These are phyloP conservation scores for Adiantum capillusveneris DNA, from an alignment of 75 land plant genomes.

Conservation along the genomic window DNA sequence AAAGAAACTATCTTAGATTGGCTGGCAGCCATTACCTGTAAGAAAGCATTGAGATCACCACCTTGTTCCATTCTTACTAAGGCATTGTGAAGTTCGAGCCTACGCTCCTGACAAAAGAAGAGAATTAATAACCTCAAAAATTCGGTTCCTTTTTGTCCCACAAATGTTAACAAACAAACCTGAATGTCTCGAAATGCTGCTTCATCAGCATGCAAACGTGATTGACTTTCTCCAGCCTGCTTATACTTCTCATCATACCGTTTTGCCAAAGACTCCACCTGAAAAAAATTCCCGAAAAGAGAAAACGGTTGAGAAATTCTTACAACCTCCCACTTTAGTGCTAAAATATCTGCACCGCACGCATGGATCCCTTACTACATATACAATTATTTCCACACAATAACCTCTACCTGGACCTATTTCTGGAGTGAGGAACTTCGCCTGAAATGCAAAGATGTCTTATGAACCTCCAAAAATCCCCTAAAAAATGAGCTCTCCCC, in stretches of 20 bases:
- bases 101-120: slow-evolving; percentile 41
- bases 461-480: no score
- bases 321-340: no score
- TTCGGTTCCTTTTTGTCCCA: background rate
- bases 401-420: no score
- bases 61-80: slow-evolving; percentile 87
- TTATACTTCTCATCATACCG: slow-evolving; percentile 90
- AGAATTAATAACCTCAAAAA: background rate
- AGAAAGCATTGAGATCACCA: slow-evolving; percentile 75
- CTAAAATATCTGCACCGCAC: no score
- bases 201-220: slow-evolving; percentile 73
- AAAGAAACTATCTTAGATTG: background rate
- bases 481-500: no score
- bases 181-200: slow-evolving; percentile 76
- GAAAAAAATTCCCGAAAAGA: no score
- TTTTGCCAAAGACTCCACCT: slow-evolving; percentile 75
- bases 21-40: slow-evolving; percentile 59
- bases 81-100: slow-evolving; percentile 64
- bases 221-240: slow-evolving; percentile 65
- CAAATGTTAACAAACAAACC: slow-evolving; percentile 25
- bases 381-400: no score
- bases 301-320: no score
- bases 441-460: no score
- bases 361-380: no score
- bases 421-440: no score